Evolutionary conservation across 108 stramenopile genomes (phyloP), one percentile per base, ranked within the genome.

Genomic region (Pseudonitzschia delicatissima): DNA sequence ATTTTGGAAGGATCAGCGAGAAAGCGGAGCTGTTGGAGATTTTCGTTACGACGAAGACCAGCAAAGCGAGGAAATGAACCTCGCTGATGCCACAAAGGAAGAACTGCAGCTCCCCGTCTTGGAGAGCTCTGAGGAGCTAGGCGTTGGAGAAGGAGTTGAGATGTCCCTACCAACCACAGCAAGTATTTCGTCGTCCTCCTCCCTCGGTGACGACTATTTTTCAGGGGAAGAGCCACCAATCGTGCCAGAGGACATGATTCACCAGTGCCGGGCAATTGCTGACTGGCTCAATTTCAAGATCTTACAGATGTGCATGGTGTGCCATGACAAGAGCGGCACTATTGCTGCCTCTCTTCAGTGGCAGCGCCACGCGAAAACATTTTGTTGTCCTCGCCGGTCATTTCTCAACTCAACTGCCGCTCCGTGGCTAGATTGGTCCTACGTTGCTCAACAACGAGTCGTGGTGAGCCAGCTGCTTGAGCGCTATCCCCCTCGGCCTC

Each of bases 221-320:
- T 51, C 33, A 35, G 23, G 8, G 60, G 42, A 2, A 23, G 15
- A 15, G 12, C 42, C 61, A 7, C 57, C 70, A 28, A 34, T 44
- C n/a, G 25, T 61, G 13, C 71, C 79, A 9, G 62, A 65, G 13
- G 86, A 87, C 57, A 82, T 82, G 78, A 44, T 68, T 44, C 70
- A 90, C n/a, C 93, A 94, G 50, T 88, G 87, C 36, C 77, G 86
- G 32, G 77, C 72, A 5, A 67, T 94, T 1, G 93, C 93, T 15
- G 79, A 82, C 33, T 77, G 87, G 64, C 57, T 91, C 39, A 84
- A 88, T 61, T 67, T 78, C 55, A 94, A 94, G 70, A 61, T 87
- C 6, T 47, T 87, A 18, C 71, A 74, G 32, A 69, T 71, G n/a
- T 72, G 76, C 8, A 55, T 81, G 39, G 42, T 45, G 7, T 79